Evolutionary conservation across 306 rosid genomes (phyloP).

Genomic region (Dryas octopetala): DNA sequence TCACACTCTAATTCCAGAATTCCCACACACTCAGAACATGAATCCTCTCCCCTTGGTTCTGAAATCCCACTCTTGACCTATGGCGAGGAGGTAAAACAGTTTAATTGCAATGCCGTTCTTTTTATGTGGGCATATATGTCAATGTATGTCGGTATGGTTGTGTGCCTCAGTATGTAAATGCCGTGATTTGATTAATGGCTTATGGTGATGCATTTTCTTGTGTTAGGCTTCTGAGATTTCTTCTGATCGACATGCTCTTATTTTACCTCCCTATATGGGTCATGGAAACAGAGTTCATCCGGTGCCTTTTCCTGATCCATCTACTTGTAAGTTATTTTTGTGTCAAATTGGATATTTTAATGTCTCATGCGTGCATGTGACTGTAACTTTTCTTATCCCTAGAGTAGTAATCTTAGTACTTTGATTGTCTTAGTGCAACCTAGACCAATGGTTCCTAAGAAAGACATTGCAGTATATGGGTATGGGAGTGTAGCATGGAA

Average conservation of each 20-base stretch:
- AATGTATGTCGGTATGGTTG: neutral
- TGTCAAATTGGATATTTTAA: conserved; percentile 7
- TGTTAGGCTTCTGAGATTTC: conserved; percentile 80
- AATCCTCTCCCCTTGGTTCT: conserved; percentile 64
- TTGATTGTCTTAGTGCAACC: conserved; percentile 63
- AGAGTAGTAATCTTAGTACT: conserved; percentile 20
- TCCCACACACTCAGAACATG: conserved; percentile 47
- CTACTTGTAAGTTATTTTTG: conserved; percentile 55
- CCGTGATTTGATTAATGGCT: conserved; percentile 1
- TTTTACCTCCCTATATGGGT: conserved; percentile 73
- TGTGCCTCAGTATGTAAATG: conserved; percentile 6
- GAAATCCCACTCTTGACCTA: conserved; percentile 85
- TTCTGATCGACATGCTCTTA: conserved; percentile 78
- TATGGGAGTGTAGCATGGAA: conserved; percentile 98
- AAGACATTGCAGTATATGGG: conserved; percentile 92
- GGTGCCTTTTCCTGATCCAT: conserved; percentile 64
- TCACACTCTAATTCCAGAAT: conserved; percentile 46
- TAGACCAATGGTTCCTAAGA: conserved; percentile 93
- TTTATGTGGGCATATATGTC: neutral
- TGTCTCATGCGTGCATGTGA: neutral
- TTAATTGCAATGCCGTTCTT: neutral
- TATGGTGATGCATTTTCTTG: neutral
- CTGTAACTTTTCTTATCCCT: conserved; percentile 1
- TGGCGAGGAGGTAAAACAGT: conserved; percentile 80
- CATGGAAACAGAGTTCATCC: conserved; percentile 73